Evolutionary conservation across 768 basidiomycete genomes (phyloP), one percentile per base, ranked within the genome.

Genomic region (Holtermannia corniformis): DNA sequence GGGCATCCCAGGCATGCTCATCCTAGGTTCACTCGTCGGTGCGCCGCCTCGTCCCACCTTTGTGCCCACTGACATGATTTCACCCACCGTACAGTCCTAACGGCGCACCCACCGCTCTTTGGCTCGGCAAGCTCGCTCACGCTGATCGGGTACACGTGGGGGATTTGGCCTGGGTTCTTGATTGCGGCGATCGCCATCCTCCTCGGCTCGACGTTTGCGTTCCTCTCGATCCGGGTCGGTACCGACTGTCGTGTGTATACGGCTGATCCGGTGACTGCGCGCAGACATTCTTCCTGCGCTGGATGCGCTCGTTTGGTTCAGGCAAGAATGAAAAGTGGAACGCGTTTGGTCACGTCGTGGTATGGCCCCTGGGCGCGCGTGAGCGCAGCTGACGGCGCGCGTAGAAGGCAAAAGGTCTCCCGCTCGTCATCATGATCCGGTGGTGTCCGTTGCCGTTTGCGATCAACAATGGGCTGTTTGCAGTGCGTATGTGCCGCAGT

Each of bases 401-500:
- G 22, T 21, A 57, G 56, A 56, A 60, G 28, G 60, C 57, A n/a
- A 72, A 72, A 60, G 71, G 71, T 7, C 51, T 64, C 1, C 60
- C 64, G 2, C 49, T 72, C 37, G 54, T 72, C 45, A 65, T 70
- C 46, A 72, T 72, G 71, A 72, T 72, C 42, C 50, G 71, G 19
- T 72, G 64, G 48, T 72, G 68, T 50, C 71, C 71, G 16, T 48
- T 72, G 20, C 71, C 71, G 3, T 72, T 67, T 64, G 66, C 66
- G 3, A 56, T 72, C 20, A 65, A 68, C 12, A 72, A 70, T 56
- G 71, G 71, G 12, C 49, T 70, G 13, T 72, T 72, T 52, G 71
- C 71, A 5, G 68, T 70, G 50, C 58, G 70, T 65, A 13, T 25
- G 26, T 14, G 27, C 49, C 3, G 24, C 23, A 1, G 12, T 3